A percentile compares a stretch with the other conserved stretches of the same genome.
Evolutionary conservation across 768 basidiomycete genomes (phyloP).

Genomic region (Termitomyces sp.): DNA sequence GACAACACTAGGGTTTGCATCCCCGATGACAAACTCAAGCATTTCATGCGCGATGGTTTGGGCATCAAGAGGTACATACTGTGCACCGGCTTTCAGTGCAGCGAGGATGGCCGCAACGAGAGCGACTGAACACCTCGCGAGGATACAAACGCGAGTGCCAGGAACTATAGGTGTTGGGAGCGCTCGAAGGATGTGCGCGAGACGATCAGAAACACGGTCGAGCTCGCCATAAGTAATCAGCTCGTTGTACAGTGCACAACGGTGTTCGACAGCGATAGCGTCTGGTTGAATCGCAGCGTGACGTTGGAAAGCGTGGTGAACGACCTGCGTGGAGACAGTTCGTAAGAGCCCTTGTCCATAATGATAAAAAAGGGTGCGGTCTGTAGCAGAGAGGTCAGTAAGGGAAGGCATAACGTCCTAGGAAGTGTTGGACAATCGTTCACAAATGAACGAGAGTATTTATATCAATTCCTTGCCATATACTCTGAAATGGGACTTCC

Average conservation of each 20-base stretch:
- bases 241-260: slow-evolving; percentile 23
- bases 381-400: slow-evolving; percentile 22
- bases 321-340: slow-evolving; percentile 35
- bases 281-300: slow-evolving; percentile 35
- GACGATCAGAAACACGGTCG: slow-evolving; percentile 39
- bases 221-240: slow-evolving; percentile 46
- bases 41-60: slow-evolving; percentile 51
- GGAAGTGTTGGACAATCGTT: background rate
- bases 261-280: slow-evolving; percentile 44
- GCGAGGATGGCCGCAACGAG: slow-evolving; percentile 53
- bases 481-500: too few relatives aligned
- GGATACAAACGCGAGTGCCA: slow-evolving; percentile 47
- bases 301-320: slow-evolving; percentile 54
- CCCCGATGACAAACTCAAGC: slow-evolving; percentile 41
- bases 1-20: slow-evolving; percentile 37
- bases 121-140: slow-evolving; percentile 47
- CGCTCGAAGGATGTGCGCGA: slow-evolving; percentile 37
- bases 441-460: background rate
- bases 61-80: slow-evolving; percentile 57
- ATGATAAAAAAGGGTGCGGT: slow-evolving; percentile 37
- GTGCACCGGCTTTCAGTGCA: slow-evolving; percentile 52
- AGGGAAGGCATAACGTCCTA: slow-evolving; percentile 3
- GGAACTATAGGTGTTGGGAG: slow-evolving; percentile 31
- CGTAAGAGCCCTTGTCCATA: slow-evolving; percentile 38
- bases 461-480: background rate